phyloP scores from a whole-genome alignment of 148 eudicot species.

The Rhododendron ovatum region DNA sequence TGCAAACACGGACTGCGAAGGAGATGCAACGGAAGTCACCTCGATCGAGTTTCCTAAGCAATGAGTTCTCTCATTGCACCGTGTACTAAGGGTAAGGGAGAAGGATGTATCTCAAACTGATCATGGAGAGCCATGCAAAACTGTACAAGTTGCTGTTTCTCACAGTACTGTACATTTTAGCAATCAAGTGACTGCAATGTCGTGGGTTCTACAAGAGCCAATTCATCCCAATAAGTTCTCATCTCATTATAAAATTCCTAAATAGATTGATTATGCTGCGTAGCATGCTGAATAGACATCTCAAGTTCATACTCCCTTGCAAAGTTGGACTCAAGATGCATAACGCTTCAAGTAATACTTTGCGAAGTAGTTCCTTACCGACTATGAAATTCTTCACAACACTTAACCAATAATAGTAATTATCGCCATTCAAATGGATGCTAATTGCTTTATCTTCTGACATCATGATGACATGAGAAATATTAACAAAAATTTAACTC shows the following conservation, averaged over 20 bases:
- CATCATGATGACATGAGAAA: not conserved
- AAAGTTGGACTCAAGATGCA: too few relatives aligned
- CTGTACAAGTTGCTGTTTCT: not conserved
- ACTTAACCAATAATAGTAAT: not conserved
- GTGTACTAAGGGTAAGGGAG: not conserved
- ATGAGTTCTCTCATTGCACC: not conserved
- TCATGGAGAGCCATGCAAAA: not conserved
- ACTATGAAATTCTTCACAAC: too few relatives aligned
- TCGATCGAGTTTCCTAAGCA: not conserved
- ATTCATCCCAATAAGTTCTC: too few relatives aligned
- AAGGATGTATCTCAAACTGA: not conserved
- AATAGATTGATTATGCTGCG: too few relatives aligned
- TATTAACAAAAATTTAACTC: not conserved
- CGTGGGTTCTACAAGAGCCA: too few relatives aligned
- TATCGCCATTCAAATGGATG: not conserved
- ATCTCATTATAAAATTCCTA: not conserved
- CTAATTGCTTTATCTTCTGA: not conserved
- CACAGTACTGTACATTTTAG: too few relatives aligned
- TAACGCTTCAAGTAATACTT: too few relatives aligned
- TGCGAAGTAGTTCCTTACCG: too few relatives aligned
- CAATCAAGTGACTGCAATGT: too few relatives aligned
- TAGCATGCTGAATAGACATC: too few relatives aligned
- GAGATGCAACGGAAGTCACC: not conserved
- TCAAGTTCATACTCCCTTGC: too few relatives aligned
- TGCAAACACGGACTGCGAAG: not conserved